Percentiles rank a stretch among this genome's conserved stretches.
phyloP scores from a whole-genome alignment of 2,329 filamentous ascomycete genomes.

The Cladophialophora bantiana region DNA sequence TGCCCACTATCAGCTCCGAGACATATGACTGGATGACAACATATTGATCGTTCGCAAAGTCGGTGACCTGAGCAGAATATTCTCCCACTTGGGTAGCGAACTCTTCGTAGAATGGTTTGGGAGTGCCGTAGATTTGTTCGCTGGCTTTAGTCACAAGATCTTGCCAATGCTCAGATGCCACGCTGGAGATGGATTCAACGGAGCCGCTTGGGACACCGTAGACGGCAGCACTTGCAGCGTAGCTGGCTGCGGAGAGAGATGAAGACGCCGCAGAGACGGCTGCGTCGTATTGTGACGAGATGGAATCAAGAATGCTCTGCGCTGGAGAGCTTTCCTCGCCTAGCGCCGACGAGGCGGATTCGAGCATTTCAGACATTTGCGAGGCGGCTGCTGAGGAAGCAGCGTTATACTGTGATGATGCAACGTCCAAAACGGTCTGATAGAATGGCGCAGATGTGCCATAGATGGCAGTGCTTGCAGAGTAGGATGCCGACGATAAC shows the following conservation, averaged over 20 bases:
- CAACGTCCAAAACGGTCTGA: slow-evolving; percentile 47
- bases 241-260: slow-evolving; percentile 49
- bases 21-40: slow-evolving; percentile 74
- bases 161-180: slow-evolving; percentile 70
- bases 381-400: slow-evolving; percentile 50
- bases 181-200: slow-evolving; percentile 58
- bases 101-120: slow-evolving; percentile 53
- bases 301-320: slow-evolving; percentile 52
- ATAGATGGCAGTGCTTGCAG: slow-evolving; percentile 42
- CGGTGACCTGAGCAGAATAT: slow-evolving; percentile 69
- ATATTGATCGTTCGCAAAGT: slow-evolving; percentile 69
- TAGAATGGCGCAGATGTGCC: slow-evolving; percentile 46
- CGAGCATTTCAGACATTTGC: slow-evolving; percentile 50
- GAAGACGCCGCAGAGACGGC: slow-evolving; percentile 55
- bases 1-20: slow-evolving; percentile 76
- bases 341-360: slow-evolving; percentile 50
- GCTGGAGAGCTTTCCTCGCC: slow-evolving; percentile 47
- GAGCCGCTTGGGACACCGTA: slow-evolving; percentile 55
- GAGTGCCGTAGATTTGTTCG: slow-evolving; percentile 72
- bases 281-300: slow-evolving; percentile 54
- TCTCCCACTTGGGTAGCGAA: slow-evolving; percentile 33
- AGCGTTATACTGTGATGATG: slow-evolving; percentile 47
- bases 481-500: slow-evolving; percentile 48
- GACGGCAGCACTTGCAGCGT: slow-evolving; percentile 51
- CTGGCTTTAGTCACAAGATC: slow-evolving; percentile 69